Base-by-base conservation (phyloP, 106 monocot genomes). In the Chionographis japonica region DNA sequence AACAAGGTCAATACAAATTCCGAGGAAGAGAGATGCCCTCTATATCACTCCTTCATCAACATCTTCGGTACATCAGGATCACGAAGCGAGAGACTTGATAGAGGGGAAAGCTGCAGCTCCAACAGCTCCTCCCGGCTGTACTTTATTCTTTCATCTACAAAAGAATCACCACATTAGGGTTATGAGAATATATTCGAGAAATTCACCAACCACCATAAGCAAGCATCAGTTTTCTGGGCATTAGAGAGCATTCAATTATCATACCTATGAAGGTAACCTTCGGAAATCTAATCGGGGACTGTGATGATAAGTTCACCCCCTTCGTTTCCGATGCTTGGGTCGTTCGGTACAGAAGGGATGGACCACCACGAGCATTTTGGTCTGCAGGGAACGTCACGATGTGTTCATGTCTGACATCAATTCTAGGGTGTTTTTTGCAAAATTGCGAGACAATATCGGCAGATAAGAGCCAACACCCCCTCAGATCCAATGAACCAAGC, bases 81-180 rank as follows among this genome's bases (percentile, higher is more conserved):
- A 50, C 40, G 2, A 2, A 50, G 60, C 3, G 65, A 37, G 42
- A 52, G 37, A 67, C 67, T 72, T 40, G 82, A 74, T 39, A 68
- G 20, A 50, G 53, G 66, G 50, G 70, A 82, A 68, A 38, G 50
- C 67, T 80, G 77, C 80, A 92, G 61, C 52, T 83, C 78, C 68
- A 87, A 17, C 72, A 97, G 72, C 61, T 97, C 97, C 53, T 82
- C 82, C 51, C 20, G 72, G 62, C 55, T 78, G 64, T 97, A 97
- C 46, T 85, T 86, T 74, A 87, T 85, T 64, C 89, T 97, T 77
- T 97, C 92, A 80, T 97, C 97, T 97, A 71, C 20, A 68, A 50
- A 53, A 65, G 55, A 51, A 61, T 52, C 35, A 54, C 19, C 35
- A 41, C 14, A 50, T 1, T 57, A 18, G 37, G 36, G 12, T 53